Conservation (phyloP, 148 eudicot genomes). For the Spergularia bocconei region DNA sequence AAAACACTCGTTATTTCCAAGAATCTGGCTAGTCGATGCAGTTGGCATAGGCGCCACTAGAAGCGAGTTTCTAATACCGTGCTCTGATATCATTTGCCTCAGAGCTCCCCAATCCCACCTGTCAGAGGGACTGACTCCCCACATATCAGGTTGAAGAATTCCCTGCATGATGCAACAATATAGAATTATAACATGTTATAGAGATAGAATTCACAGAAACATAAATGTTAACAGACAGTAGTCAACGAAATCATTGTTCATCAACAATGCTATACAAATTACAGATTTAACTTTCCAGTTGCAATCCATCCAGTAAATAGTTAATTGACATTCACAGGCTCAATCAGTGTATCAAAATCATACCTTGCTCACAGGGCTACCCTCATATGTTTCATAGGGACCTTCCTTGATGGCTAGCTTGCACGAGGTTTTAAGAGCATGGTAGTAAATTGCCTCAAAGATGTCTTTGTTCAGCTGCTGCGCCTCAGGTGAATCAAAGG, state of each 20-base stretch:
- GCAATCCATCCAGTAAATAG: not conserved
- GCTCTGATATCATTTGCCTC: constrained; percentile 55
- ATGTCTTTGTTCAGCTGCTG: constrained; percentile 94
- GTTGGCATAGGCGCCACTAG: constrained; percentile 99
- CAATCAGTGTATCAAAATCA: not conserved
- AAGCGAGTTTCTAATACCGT: constrained; percentile 91
- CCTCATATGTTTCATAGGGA: constrained; percentile 74
- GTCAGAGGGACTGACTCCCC: constrained; percentile 82
- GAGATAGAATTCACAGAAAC: not conserved
- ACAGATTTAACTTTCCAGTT: not conserved
- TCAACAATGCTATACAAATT: not conserved
- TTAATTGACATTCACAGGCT: not conserved
- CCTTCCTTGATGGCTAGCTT: constrained; percentile 84
- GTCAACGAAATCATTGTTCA: too few relatives aligned
- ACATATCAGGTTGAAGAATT: constrained; percentile 94
- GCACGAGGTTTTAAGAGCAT: constrained; percentile 83
- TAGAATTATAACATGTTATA: not conserved
- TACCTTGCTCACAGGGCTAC: constrained; percentile 95
- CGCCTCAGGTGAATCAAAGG: constrained; percentile 97
- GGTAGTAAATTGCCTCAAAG: constrained; percentile 90
- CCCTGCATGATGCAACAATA: constrained; percentile 47
- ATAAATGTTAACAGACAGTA: too few relatives aligned
- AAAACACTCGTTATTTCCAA: constrained; percentile 96
- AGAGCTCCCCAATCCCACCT: constrained; percentile 86
- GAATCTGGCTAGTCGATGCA: constrained; percentile 97